Evolutionary conservation across 1,139 yeast species (phyloP), one percentile per base, ranked within the genome.

Genomic region (Hemisphaericaspora xylanilytica): DNA sequence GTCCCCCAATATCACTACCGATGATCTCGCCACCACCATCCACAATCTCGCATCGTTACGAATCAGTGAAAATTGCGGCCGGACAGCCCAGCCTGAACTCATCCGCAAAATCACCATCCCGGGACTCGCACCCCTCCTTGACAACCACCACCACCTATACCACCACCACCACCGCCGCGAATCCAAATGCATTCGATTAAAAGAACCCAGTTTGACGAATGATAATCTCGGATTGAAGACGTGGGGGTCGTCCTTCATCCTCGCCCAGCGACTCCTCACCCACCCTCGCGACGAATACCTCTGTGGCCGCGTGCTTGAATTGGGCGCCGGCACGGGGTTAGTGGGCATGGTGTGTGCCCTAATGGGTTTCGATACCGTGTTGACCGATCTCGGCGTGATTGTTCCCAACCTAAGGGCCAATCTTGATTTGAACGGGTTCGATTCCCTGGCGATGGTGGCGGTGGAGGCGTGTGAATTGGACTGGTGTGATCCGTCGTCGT

Each of bases 281-380:
- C 24, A 42, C 5, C 26, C 44, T 14, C 28, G 38, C 2, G 34
- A 29, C 2, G 34, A 29, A 32, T 58, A 65, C 44, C 45, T 73
- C 33, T 29, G 43, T 33, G 67, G 67, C 7, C 72, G 78, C 0
- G 73, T 87, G 0, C 60, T 92, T 11, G 98, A 92, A 54, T 65
- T 92, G 17, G 98, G 98, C 0, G 73, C 97, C 0, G 98, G 98
- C 0, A 92, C 98, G 0, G 98, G 98, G 0, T 65, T 92, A 16
- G 85, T 84, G 1, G 97, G 97, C 0, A 82, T 92, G 32, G 67
- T 80, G 0, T 73, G 85, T 41, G 73, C 75, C 2, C 41, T 67
- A 12, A 56, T 74, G 28, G 86, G 80, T 2, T 71, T 63, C 47
- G 54, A 65, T 0, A 72, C 88, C 0, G 62, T 66, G 12, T 59